phyloP scores from a whole-genome alignment of 208 protist genomes.

The Crithidia mellificae region DNA sequence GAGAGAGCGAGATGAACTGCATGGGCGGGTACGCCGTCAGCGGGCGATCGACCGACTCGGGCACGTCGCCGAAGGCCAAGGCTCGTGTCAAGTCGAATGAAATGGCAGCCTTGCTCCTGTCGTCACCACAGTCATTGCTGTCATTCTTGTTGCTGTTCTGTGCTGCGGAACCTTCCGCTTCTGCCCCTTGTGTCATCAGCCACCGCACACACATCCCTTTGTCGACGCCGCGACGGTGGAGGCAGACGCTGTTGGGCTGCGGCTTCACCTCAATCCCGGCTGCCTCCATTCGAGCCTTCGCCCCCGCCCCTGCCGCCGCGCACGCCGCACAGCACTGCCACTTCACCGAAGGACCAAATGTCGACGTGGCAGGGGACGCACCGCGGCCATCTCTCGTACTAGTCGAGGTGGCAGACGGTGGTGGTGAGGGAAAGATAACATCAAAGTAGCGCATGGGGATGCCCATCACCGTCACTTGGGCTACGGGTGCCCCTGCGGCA shows the following conservation, averaged over 20 bases:
- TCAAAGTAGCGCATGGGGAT: conserved; percentile 50
- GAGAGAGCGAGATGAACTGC: conserved; percentile 56
- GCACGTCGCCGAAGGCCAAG: conserved; percentile 55
- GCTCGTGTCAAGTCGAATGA: conserved; percentile 37
- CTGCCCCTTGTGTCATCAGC: conserved; percentile 31
- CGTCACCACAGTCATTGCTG: too few relatives aligned
- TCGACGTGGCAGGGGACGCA: not conserved
- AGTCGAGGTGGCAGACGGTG: not conserved
- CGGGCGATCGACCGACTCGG: conserved; percentile 51
- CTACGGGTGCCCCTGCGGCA: conserved; percentile 12
- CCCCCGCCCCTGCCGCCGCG: conserved; percentile 17
- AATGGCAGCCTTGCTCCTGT: not conserved
- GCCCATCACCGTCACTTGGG: conserved; percentile 58
- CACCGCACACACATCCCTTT: conserved; percentile 57
- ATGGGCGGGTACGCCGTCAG: conserved; percentile 51
- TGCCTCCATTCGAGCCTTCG: conserved; percentile 17
- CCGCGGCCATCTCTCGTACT: not conserved
- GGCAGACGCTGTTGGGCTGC: conserved; percentile 67
- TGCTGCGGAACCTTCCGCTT: too few relatives aligned
- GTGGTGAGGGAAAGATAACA: conserved; percentile 30
- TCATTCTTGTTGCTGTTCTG: conserved; percentile 1
- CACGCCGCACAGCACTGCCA: conserved; percentile 45
- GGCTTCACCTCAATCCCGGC: conserved; percentile 43
- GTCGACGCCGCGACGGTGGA: conserved; percentile 43
- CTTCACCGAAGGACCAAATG: not conserved